phyloP scores from a whole-genome alignment of 192 early-diverging fungal species.

The Coemansia aciculifera region DNA sequence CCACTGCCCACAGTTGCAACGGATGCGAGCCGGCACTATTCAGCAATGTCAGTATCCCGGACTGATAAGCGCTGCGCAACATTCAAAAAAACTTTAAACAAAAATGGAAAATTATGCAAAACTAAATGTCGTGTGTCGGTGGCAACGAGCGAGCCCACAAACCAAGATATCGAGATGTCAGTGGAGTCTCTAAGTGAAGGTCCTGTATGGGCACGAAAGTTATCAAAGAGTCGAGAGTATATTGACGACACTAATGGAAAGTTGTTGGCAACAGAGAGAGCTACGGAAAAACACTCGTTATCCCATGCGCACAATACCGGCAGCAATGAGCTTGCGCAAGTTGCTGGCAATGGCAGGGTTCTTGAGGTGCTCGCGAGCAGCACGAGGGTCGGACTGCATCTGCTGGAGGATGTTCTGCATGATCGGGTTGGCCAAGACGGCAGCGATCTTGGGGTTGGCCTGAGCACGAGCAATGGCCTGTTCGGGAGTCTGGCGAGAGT shows the following conservation, averaged over 20 bases:
- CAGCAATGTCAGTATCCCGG: conserved; percentile 41
- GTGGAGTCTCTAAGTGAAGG: not conserved
- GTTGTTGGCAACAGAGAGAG: not conserved
- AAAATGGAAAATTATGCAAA: not conserved
- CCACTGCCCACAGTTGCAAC: conserved; percentile 35
- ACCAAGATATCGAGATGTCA: not conserved
- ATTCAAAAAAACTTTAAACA: not conserved
- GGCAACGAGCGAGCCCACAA: not conserved
- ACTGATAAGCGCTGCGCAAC: conserved; percentile 40
- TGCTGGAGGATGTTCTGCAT: conserved; percentile 97
- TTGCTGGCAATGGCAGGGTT: conserved; percentile 93
- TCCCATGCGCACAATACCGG: conserved; percentile 78
- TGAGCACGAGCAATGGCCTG: conserved; percentile 83
- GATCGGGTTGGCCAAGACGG: conserved; percentile 86
- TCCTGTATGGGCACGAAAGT: not conserved
- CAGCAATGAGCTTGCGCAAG: conserved; percentile 88
- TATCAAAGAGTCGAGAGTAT: not conserved
- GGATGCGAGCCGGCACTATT: conserved; percentile 42
- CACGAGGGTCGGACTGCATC: conserved; percentile 94
- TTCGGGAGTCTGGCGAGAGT: conserved; percentile 61
- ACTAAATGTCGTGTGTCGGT: not conserved
- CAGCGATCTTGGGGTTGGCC: conserved; percentile 87
- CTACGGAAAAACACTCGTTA: conserved; percentile 25
- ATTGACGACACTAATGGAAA: not conserved
- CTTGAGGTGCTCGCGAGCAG: conserved; percentile 93